Evolutionary conservation across 2,329 filamentous ascomycete species (phyloP).

Genomic region (Aspergillus texensis): DNA sequence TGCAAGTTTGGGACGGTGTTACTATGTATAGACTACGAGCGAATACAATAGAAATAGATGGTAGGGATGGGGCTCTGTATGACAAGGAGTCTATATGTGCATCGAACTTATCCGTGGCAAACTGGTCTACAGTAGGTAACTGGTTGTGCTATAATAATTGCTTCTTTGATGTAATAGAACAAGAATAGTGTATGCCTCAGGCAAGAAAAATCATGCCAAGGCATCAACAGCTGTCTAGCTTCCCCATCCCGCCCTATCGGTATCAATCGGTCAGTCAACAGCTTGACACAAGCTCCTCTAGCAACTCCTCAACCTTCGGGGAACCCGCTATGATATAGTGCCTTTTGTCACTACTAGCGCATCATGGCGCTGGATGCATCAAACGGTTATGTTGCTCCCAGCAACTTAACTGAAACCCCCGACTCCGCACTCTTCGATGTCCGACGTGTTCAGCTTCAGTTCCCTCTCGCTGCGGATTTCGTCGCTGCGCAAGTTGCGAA

Average conservation of each 20-base stretch:
- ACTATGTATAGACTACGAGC: not conserved
- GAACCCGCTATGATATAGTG: slow-evolving; percentile 34
- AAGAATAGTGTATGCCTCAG: slow-evolving; percentile 4
- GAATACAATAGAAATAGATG: slow-evolving; percentile 5
- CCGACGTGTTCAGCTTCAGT: slow-evolving; percentile 88
- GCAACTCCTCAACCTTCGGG: slow-evolving; percentile 12
- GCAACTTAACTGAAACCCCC: slow-evolving; percentile 61
- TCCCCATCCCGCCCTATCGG: slow-evolving; percentile 7
- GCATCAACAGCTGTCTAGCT: slow-evolving; percentile 15
- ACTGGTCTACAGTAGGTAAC: not conserved
- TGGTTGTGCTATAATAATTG: not conserved
- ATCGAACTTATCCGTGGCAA: not conserved
- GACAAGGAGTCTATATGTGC: not conserved
- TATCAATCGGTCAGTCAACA: slow-evolving; percentile 11
- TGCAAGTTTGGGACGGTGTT: not conserved
- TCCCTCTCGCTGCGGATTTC: slow-evolving; percentile 92
- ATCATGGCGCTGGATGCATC: slow-evolving; percentile 71
- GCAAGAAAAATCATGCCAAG: slow-evolving; percentile 5
- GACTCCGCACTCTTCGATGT: slow-evolving; percentile 77
- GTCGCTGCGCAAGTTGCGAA: slow-evolving; percentile 96
- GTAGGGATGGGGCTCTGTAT: not conserved
- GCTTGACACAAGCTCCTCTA: slow-evolving; percentile 26
- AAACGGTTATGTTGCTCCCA: slow-evolving; percentile 72
- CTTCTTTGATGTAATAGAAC: not conserved
- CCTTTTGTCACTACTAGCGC: slow-evolving; percentile 32